phyloP scores from a whole-genome alignment of 2,329 filamentous ascomycete species.

The Neopestalotiopsis sp. region DNA sequence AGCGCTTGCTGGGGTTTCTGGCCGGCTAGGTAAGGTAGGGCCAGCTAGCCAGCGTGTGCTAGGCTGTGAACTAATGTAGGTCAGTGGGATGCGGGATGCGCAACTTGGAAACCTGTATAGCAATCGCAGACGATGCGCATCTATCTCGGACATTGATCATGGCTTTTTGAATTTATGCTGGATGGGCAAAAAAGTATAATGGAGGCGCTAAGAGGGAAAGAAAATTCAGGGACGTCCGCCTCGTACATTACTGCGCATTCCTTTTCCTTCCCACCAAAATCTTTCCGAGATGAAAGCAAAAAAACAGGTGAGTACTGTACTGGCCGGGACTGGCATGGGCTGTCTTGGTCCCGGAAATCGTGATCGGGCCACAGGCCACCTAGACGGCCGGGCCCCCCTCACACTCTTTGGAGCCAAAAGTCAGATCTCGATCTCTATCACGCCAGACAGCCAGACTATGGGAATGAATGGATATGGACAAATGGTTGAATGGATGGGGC shows the following conservation, averaged over 20 bases:
- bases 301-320: not conserved
- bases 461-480: not conserved
- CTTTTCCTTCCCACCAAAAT: not conserved
- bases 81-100: not conserved
- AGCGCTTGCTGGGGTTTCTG: not conserved
- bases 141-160: not conserved
- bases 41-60: not conserved
- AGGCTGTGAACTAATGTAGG: not conserved
- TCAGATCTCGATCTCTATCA: slow-evolving; percentile 7
- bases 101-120: not conserved
- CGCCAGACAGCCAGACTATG: not conserved
- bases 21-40: not conserved
- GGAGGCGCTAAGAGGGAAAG: not conserved
- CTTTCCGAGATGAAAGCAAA: not conserved
- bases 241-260: not conserved
- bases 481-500: not conserved
- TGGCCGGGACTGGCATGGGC: not conserved
- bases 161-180: not conserved
- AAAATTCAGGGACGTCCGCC: not conserved
- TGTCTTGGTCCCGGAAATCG: slow-evolving; percentile 5
- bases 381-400: not conserved
- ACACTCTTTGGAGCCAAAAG: not conserved
- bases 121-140: not conserved
- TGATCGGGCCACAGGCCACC: not conserved
- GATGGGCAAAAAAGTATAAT: not conserved